Conservation (phyloP, 352 stramenopile species). For the Globisporangium orthogonon region DNA sequence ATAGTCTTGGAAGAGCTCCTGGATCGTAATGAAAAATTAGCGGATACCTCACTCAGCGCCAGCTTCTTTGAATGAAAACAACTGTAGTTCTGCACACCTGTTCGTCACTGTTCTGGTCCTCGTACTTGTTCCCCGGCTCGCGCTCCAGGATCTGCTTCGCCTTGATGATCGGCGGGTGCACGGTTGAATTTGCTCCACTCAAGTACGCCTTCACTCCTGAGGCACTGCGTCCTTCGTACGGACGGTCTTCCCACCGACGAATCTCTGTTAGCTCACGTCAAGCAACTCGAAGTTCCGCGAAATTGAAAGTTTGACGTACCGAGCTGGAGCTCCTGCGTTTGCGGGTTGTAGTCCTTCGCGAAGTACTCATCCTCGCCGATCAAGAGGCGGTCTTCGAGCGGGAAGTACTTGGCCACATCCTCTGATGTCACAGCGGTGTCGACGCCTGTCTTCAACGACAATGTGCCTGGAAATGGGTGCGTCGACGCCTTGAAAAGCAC, state of each 20-base stretch:
- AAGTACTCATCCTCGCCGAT: slow-evolving; percentile 55
- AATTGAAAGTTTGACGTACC: slow-evolving; percentile 16
- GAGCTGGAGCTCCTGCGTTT: slow-evolving; percentile 34
- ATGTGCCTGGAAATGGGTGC: slow-evolving; percentile 34
- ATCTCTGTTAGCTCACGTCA: background rate
- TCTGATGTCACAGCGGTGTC: slow-evolving; percentile 29
- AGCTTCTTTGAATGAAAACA: background rate
- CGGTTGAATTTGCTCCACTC: slow-evolving; percentile 29
- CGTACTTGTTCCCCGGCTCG: slow-evolving; percentile 76
- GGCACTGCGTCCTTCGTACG: slow-evolving; percentile 41
- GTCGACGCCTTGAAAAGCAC: slow-evolving; percentile 62
- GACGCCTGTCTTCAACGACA: slow-evolving; percentile 35
- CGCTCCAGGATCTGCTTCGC: slow-evolving; percentile 67
- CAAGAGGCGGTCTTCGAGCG: slow-evolving; percentile 45
- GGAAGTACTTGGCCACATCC: slow-evolving; percentile 55
- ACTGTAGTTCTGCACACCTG: slow-evolving; percentile 24
- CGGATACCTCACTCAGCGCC: too few relatives aligned
- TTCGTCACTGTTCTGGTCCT: slow-evolving; percentile 71
- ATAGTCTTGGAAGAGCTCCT: slow-evolving; percentile 83
- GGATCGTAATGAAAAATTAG: background rate
- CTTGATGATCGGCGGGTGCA: slow-evolving; percentile 51
- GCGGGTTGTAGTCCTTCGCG: slow-evolving; percentile 28
- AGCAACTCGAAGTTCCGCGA: background rate
- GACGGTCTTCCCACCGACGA: slow-evolving; percentile 33
- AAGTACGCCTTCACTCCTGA: slow-evolving; percentile 43